Evolutionary conservation across 1,139 yeast genomes (phyloP).

Genomic region (Yamadazyma epiphylla): DNA sequence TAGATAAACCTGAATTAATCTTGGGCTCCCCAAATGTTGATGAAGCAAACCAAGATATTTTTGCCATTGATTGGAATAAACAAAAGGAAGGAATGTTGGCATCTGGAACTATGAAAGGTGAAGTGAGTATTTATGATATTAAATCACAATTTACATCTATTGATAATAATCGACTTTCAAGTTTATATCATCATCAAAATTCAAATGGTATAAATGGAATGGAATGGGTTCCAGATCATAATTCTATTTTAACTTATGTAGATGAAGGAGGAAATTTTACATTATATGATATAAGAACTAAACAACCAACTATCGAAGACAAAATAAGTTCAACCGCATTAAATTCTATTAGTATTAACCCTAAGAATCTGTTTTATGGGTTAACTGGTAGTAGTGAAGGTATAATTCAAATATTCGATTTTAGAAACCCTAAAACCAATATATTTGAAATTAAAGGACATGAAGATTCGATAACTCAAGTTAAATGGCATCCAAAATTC

Average conservation of each 20-base stretch:
- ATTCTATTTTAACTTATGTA: slow-evolving; percentile 50
- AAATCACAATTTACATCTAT: slow-evolving; percentile 16
- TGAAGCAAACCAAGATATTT: slow-evolving; percentile 23
- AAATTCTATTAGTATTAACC: slow-evolving; percentile 66
- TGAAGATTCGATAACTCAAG: slow-evolving; percentile 56
- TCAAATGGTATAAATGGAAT: slow-evolving; percentile 55
- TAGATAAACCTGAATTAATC: slow-evolving; percentile 29
- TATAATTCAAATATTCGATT: slow-evolving; percentile 61
- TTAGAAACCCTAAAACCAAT: slow-evolving; percentile 40
- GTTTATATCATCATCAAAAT: slow-evolving; percentile 5
- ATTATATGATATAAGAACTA: slow-evolving; percentile 47
- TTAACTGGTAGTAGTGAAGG: slow-evolving; percentile 76
- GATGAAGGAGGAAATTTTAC: slow-evolving; percentile 53
- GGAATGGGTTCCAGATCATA: slow-evolving; percentile 59
- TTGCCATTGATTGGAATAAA: slow-evolving; percentile 44
- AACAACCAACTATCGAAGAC: slow-evolving; percentile 18
- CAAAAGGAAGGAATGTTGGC: slow-evolving; percentile 34
- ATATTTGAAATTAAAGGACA: slow-evolving; percentile 40
- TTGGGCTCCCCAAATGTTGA: slow-evolving; percentile 11
- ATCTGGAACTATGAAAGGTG: slow-evolving; percentile 36
- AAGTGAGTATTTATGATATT: slow-evolving; percentile 32
- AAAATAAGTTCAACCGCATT: slow-evolving; percentile 45
- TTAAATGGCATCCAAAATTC: slow-evolving; percentile 74
- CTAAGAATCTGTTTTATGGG: slow-evolving; percentile 44
- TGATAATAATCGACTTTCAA: slow-evolving; percentile 3